Evolutionary conservation across 2,329 filamentous ascomycete genomes (phyloP).

Genomic region (Exserohilum turcica): DNA sequence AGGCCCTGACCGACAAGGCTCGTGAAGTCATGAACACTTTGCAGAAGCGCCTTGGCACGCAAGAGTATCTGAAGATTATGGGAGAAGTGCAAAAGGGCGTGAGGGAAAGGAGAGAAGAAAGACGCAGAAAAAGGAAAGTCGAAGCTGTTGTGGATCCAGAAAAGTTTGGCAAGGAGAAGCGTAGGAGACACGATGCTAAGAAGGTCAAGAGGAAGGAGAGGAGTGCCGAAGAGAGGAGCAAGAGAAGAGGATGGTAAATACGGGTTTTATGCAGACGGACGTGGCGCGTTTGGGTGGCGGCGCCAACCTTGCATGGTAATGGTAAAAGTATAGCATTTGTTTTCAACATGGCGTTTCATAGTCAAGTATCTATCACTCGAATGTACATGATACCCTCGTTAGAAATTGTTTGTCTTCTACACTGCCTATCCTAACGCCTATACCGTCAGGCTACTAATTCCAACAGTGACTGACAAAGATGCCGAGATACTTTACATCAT

Average conservation of each 20-base stretch:
- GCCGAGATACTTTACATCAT: neutral
- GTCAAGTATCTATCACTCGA: neutral
- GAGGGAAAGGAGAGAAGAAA: constrained; percentile 71
- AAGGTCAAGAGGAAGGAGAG: constrained; percentile 69
- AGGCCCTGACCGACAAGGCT: constrained; percentile 71
- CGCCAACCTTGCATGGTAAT: neutral
- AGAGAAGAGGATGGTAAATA: constrained; percentile 69
- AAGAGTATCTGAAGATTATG: constrained; percentile 76
- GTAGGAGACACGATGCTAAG: constrained; percentile 68
- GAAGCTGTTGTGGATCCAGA: constrained; percentile 83
- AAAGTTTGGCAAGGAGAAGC: constrained; percentile 75
- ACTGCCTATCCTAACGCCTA: neutral
- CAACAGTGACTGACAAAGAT: neutral
- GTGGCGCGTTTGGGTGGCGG: neutral
- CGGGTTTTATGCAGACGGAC: neutral
- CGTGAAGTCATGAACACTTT: constrained; percentile 80
- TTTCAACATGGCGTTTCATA: neutral
- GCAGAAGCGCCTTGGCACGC: constrained; percentile 82
- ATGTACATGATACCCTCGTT: neutral
- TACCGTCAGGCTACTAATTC: neutral
- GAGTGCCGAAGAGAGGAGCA: constrained; percentile 71
- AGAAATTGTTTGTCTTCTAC: neutral
- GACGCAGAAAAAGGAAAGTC: constrained; percentile 84
- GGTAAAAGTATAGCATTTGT: neutral
- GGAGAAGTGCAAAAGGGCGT: constrained; percentile 74